Evolutionary conservation across 768 basidiomycete genomes (phyloP).

Genomic region (Tricholoma saponaceum): DNA sequence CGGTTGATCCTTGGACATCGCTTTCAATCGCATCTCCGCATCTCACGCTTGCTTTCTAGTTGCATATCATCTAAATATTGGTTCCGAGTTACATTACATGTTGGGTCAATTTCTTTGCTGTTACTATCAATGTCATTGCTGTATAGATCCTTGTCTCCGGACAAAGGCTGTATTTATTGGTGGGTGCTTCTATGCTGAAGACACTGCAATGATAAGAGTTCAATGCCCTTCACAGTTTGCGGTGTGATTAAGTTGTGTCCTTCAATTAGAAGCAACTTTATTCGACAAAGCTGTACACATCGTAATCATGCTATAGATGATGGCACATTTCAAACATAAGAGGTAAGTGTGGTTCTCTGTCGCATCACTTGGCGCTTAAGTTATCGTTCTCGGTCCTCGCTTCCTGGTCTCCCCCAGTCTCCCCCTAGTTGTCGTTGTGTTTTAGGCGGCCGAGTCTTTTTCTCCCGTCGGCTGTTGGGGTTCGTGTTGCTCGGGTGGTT

Average conservation of each 20-base stretch:
- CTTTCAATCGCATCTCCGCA: neutral
- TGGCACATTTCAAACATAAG: no score
- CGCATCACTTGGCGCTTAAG: no score
- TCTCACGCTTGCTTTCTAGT: neutral
- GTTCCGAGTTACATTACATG: neutral
- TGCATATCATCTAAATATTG: constrained; percentile 1
- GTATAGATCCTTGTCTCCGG: neutral
- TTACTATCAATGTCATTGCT: neutral
- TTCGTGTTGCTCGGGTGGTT: no score
- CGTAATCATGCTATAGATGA: no score
- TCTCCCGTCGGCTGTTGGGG: no score
- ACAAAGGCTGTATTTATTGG: neutral
- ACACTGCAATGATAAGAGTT: neutral
- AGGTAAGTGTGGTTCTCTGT: no score
- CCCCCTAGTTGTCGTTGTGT: no score
- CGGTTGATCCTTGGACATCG: neutral
- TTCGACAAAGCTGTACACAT: no score
- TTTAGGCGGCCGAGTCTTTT: no score
- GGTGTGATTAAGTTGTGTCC: neutral
- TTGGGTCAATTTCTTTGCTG: neutral
- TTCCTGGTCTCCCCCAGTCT: no score
- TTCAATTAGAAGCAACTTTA: no score
- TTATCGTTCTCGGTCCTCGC: no score
- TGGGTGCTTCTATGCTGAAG: neutral
- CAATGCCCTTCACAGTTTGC: neutral